These are phyloP conservation scores for Solanum pennellii DNA, from an alignment of 257 asterid genomes.

Conservation along the genomic window DNA sequence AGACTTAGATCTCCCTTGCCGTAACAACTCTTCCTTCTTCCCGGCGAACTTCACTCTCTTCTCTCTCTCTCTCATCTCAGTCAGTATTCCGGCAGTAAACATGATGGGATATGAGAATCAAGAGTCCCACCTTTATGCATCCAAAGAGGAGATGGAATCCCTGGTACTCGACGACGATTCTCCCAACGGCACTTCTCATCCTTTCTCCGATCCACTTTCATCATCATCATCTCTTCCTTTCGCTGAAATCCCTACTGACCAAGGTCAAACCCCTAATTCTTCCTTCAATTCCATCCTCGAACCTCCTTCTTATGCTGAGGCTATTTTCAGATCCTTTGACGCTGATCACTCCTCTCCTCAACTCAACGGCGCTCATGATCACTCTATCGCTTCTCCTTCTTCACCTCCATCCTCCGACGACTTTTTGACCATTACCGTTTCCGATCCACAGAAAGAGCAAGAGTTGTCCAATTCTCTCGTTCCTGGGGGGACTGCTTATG, in stretches of 20 bases:
- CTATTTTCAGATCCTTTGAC: slow-evolving; percentile 80
- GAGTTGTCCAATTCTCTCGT: slow-evolving; percentile 64
- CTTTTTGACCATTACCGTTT: slow-evolving; percentile 52
- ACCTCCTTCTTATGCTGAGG: slow-evolving; percentile 99
- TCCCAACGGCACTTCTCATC: slow-evolving; percentile 24
- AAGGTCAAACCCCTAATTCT: slow-evolving; percentile 36
- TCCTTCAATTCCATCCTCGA: slow-evolving; percentile 70
- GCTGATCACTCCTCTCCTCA: slow-evolving; percentile 30
- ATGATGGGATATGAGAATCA: slow-evolving; percentile 72
- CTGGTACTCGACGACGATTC: slow-evolving; percentile 40
- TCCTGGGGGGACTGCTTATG: slow-evolving; percentile 45
- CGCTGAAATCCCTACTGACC: slow-evolving; percentile 45
- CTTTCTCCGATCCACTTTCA: slow-evolving; percentile 37
- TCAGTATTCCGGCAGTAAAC: not conserved
- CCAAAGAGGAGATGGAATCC: slow-evolving; percentile 54
- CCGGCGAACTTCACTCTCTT: not conserved
- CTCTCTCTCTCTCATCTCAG: not conserved
- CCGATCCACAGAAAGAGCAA: slow-evolving; percentile 77
- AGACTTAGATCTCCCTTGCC: not conserved
- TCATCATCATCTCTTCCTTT: slow-evolving; percentile 29
- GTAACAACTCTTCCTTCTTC: not conserved
- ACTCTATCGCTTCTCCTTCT: slow-evolving; percentile 17
- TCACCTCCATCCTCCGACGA: slow-evolving; percentile 28
- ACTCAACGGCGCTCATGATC: slow-evolving; percentile 39
- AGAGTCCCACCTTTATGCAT: slow-evolving; percentile 38